Conservation (phyloP, 108 stramenopile genomes). For the Cyclotella baltica region DNA sequence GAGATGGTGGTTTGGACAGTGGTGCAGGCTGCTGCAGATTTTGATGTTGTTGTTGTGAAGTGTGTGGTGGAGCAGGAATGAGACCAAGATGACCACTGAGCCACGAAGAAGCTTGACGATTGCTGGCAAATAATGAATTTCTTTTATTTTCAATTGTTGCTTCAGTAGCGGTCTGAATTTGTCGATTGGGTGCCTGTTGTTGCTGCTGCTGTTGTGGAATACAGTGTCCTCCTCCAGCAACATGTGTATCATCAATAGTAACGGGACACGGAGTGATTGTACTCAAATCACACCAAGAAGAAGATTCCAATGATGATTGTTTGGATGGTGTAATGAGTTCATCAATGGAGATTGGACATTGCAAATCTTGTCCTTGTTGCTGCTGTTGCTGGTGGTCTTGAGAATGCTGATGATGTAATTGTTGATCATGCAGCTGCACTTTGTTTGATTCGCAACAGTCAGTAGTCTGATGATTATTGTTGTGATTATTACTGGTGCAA, state of each 20-base stretch:
- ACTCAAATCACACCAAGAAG: constrained; percentile 8
- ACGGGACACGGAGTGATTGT: constrained; percentile 1
- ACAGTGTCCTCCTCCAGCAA: background rate
- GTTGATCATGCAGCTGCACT: too few relatives aligned
- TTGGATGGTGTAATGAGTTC: background rate
- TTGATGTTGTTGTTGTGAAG: background rate
- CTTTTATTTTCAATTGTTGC: background rate
- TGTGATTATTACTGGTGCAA: too few relatives aligned
- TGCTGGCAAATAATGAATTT: background rate
- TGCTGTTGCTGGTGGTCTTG: background rate
- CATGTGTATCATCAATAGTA: background rate
- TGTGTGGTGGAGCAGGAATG: background rate
- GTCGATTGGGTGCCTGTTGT: background rate
- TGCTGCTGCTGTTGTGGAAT: too few relatives aligned
- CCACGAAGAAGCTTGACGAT: background rate
- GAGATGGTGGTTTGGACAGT: background rate
- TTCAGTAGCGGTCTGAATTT: background rate
- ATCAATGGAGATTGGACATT: background rate
- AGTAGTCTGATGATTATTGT: background rate
- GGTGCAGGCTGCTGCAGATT: background rate
- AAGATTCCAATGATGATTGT: background rate
- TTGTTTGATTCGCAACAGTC: too few relatives aligned
- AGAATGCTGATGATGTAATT: background rate
- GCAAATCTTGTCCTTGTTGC: background rate
- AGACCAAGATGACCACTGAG: constrained; percentile 7